Evolutionary conservation across 345 rosid species (phyloP), one percentile per base, ranked within the genome.

Genomic region (Stellera chamaejasme): DNA sequence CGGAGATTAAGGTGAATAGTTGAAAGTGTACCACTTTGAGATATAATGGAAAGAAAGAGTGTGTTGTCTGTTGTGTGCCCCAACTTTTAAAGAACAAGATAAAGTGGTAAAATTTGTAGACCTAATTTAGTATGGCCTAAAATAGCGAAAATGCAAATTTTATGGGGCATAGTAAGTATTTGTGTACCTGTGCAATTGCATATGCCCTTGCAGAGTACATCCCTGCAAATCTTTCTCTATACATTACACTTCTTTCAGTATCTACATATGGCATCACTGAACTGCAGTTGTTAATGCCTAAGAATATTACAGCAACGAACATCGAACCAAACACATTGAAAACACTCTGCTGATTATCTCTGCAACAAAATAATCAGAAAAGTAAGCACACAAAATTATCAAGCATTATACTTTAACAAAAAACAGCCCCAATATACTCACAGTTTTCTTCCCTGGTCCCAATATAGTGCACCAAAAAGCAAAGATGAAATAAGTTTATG

Each of bases 161-260:
- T 11, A 39, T 8, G 27, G 26, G 10, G 36, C 48, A 25, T 23
- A 19, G 10, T 25, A 45, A 27, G 36, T 50, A 13, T 26, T 1
- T 6, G 10, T 13, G 13, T 58, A 77, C 92, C 78, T 82, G 96
- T 32, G 89, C 91, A 53, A 79, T 59, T 8, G 95, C 79, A 62
- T 69, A 84, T n/a, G 87, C 74, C 75, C 80, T 77, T 0, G 89
- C 64, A 42, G 96, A 81, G 77, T 87, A 84, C 96, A 81, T 90
- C 47, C 93, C 96, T 0, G 93, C 93, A 69, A 82, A 87, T 66
- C 79, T 79, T 70, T 90, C 93, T 0, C 96, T 75, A 63, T 87
- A 84, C 79, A 82, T 66, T 10, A 84, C 97, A 9, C 65, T 73
- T 13, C 90, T 69, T 36, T 90, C 97, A 16, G 67, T 70, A 3